phyloP scores from a whole-genome alignment of 352 stramenopile genomes.

The Bremia lactucae region DNA sequence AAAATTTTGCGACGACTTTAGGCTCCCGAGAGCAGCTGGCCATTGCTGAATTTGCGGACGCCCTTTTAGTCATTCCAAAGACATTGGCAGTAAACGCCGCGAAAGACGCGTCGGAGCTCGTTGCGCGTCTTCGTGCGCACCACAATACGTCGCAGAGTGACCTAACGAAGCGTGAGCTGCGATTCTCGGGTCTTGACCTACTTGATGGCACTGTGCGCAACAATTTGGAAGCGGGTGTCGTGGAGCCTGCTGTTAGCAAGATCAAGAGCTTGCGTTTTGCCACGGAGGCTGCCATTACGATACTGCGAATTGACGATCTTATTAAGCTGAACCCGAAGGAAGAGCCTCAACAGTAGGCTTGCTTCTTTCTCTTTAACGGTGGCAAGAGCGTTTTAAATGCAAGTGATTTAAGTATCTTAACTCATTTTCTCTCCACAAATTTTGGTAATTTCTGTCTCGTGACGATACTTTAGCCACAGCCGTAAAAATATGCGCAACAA shows the following conservation, averaged over 20 bases:
- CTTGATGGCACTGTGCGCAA: constrained; percentile 91
- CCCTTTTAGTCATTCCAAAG: constrained; percentile 98
- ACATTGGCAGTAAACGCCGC: constrained; percentile 97
- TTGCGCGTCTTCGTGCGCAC: constrained; percentile 92
- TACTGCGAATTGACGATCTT: constrained; percentile 99
- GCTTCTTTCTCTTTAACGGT: constrained; percentile 15
- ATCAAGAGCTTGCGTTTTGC: constrained; percentile 99
- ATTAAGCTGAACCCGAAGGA: constrained; percentile 93
- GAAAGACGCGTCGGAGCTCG: constrained; percentile 97
- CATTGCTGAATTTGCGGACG: constrained; percentile 97
- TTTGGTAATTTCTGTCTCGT: constrained; percentile 22
- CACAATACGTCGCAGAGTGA: constrained; percentile 94
- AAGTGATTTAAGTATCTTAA: constrained; percentile 22
- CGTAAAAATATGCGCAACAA: constrained; percentile 51
- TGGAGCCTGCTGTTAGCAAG: constrained; percentile 99
- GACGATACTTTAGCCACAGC: constrained; percentile 47
- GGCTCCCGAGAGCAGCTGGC: constrained; percentile 96
- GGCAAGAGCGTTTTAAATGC: constrained; percentile 39
- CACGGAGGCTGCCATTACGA: constrained; percentile 98
- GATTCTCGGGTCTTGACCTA: constrained; percentile 93
- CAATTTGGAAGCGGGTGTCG: constrained; percentile 94
- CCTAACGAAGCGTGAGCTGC: constrained; percentile 57
- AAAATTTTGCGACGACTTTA: constrained; percentile 96
- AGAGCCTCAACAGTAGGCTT: constrained; percentile 60
- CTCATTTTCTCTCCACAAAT: too few species aligned